Conservation (phyloP, 1,139 yeast genomes). For the Petasospora fabianii region DNA sequence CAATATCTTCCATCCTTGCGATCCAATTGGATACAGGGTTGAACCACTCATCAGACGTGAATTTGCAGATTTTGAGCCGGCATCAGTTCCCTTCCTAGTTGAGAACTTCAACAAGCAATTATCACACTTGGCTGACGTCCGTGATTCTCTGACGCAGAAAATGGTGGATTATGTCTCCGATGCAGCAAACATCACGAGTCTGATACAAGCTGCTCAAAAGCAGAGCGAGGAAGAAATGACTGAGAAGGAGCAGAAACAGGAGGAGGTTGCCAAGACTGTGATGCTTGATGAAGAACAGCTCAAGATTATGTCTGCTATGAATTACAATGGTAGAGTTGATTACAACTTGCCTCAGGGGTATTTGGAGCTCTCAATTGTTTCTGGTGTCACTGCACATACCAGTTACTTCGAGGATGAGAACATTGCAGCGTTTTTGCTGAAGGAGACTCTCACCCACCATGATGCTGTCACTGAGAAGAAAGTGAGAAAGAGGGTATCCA, state of each 20-base stretch:
- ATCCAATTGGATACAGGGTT: conserved; percentile 81
- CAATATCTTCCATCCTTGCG: conserved; percentile 84
- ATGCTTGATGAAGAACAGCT: conserved; percentile 33
- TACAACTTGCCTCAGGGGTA: conserved; percentile 76
- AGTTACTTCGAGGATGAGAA: conserved; percentile 86
- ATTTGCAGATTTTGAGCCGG: conserved; percentile 58
- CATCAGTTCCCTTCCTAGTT: conserved; percentile 24
- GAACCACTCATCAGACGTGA: conserved; percentile 70
- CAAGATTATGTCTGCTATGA: conserved; percentile 41
- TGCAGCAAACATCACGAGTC: conserved; percentile 10
- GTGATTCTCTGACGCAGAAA: conserved; percentile 38
- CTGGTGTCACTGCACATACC: conserved; percentile 84
- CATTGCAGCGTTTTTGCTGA: conserved; percentile 73
- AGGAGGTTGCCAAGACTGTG: conserved; percentile 25
- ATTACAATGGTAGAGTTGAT: conserved; percentile 75
- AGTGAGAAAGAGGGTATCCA: conserved; percentile 10
- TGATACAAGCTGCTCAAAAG: neutral
- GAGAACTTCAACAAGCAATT: conserved; percentile 26
- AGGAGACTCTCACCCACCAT: conserved; percentile 37
- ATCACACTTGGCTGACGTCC: conserved; percentile 33
- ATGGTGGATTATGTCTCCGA: conserved; percentile 15
- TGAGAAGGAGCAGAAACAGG: conserved; percentile 26
- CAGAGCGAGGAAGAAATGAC: conserved; percentile 5
- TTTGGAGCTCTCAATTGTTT: conserved; percentile 71
- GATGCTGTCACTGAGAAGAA: conserved; percentile 15